Base-by-base conservation (phyloP, 176 grass and related monocot genomes). In the Rhynchospora tenuis region DNA sequence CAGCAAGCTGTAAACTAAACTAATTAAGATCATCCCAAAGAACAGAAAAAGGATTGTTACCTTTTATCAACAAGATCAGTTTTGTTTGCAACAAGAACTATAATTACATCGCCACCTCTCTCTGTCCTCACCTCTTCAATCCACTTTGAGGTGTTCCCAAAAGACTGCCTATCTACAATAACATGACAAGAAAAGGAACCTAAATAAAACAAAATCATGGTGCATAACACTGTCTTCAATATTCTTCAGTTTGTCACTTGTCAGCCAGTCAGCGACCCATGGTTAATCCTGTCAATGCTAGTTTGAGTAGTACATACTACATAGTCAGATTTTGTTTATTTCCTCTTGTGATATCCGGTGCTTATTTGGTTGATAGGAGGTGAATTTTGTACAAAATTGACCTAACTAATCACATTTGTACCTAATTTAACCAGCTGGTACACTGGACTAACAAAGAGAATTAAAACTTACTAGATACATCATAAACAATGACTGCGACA, bases 21-120 rank as follows among this genome's bases (percentile, higher is more conserved):
- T 17, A 7, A 17, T 0, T 17, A 22, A 64, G 12, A 14, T 9
- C 9, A 9, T 77, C 6, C 2, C 20, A 76, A 47, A 78, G 26
- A 81, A 86, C 16, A 59, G 10, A 43, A 43, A 17, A 67, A 6
- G n/a, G 68, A 86, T 12, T 42, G 31, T 29, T 59, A 89, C 88
- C 88, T 85, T 64, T 89, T 89, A 78, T 89, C 88, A 69, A 86
- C 84, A 47, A 89, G 79, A 31, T 89, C 88, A 33, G 88, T 89
- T 69, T 89, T 89, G 79, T 89, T 89, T 19, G 84, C 88, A 60
- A 89, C 88, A 45, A 89, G 60, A 59, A 89, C 88, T 62, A 89
- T 89, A 69, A 89, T 89, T 47, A 89, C 84, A 72, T 89, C 88
- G n/a, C 84, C 85, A 16, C 88, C 84, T 27, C 84, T 83, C 78